Conservation (phyloP, 345 rosid species). For the Moricandia moricandioides region DNA sequence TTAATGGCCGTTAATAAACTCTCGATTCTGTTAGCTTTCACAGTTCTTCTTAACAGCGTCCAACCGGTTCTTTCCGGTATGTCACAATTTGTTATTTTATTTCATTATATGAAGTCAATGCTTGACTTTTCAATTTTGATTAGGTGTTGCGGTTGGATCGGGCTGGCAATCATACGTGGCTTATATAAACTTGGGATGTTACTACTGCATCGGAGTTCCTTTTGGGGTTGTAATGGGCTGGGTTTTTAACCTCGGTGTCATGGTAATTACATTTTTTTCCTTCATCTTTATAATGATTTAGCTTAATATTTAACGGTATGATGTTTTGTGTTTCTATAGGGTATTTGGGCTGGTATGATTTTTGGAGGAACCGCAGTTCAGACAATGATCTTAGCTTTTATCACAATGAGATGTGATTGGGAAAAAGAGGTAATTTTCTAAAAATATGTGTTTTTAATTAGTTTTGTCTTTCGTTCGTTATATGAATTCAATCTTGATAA, state of each 20-base stretch:
- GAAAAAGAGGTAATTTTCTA: conserved; percentile 56
- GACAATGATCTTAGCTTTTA: conserved; percentile 49
- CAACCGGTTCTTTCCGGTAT: conserved; percentile 90
- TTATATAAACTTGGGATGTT: conserved; percentile 84
- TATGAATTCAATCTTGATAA: not conserved
- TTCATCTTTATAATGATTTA: not conserved
- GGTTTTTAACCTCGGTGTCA: conserved; percentile 66
- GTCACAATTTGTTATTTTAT: not conserved
- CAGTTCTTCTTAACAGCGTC: conserved; percentile 77
- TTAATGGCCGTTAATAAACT: conserved; percentile 64
- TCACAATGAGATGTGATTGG: conserved; percentile 71
- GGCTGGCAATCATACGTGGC: conserved; percentile 96
- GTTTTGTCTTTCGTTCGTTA: not conserved
- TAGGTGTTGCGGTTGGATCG: conserved; percentile 95
- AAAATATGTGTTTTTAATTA: not conserved
- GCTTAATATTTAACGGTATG: not conserved
- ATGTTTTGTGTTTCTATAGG: conserved; percentile 37
- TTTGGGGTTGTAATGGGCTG: conserved; percentile 88
- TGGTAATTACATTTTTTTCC: conserved; percentile 44
- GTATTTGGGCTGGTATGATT: conserved; percentile 94
- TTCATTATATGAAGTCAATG: not conserved
- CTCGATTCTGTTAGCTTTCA: conserved; percentile 67
- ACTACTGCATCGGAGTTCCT: conserved; percentile 71
- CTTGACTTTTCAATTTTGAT: not conserved
- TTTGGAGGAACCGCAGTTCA: conserved; percentile 83